Evolutionary conservation across 1,284 basidiomycete species (phyloP), one percentile per base, ranked within the genome.

Genomic region (Heliocybe sulcata): DNA sequence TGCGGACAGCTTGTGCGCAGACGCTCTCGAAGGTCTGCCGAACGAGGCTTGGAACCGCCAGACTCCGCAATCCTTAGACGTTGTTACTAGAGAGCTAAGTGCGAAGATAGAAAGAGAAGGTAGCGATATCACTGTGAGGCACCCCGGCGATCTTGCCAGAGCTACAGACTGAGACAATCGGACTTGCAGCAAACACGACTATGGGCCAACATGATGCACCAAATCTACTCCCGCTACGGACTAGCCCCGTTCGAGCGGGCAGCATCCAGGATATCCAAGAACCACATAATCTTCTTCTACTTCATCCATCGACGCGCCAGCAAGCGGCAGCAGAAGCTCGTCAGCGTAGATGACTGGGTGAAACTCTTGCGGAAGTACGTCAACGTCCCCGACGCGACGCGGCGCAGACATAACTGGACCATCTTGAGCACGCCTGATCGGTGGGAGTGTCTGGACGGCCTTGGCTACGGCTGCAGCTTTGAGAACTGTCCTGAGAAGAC

Each of bases 191-290:
- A 45, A 52, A 58, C 58, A 11, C 57, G 61, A 26, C 56, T 65
- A 20, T 63, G 66, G 33, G 55, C 60, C 29, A 58, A 58, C 19
- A 58, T 60, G 27, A 61, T 64, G 49, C 59, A 64, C 55, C 58
- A 65, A 23, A 67, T 67, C 12, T 64, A 65, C 58, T 57, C 52
- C 3, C 64, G 59, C 23, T 67, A 68, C 54, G 64, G 65, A 12
- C 51, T 67, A 6, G 55, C 52, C 20, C 62, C 65, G 2, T 67
- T 67, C 56, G 61, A 60, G 35, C 45, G 54, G 11, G 66, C 58
- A 12, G 38, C 38, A 8, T 56, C 56, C 29, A 58, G 52, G 6
- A 45, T 59, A 33, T 59, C 58, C 10, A 25, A 25, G 23, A 35
- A 53, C 20, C 10, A 25, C 42, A 33, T 53, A 20, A 63, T 67